Conservation (phyloP, 2,329 filamentous ascomycete genomes). For the Pseudogymnoascus sp. region DNA sequence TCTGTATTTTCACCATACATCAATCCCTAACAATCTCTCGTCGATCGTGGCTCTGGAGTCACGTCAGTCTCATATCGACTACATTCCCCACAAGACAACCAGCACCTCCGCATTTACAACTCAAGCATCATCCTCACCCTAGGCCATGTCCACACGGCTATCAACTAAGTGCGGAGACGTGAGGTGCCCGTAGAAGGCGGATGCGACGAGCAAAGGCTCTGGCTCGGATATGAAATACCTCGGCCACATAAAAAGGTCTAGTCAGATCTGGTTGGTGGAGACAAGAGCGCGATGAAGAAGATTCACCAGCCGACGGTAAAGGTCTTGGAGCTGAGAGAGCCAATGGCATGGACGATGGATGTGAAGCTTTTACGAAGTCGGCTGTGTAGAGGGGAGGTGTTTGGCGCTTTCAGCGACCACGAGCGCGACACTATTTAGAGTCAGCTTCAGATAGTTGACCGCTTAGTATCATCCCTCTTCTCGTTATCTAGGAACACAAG, state of each 20-base stretch:
- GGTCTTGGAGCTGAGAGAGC: background rate
- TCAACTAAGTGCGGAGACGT: background rate
- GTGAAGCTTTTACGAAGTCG: background rate
- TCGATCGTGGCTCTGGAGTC: no score
- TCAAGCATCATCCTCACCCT: no score
- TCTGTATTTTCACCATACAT: background rate
- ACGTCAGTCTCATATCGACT: no score
- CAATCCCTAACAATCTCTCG: no score
- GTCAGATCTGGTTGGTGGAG: background rate
- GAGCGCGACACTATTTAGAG: background rate
- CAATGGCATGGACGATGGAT: background rate
- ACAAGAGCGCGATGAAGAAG: background rate
- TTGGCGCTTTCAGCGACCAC: background rate
- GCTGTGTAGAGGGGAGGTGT: background rate
- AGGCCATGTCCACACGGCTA: background rate
- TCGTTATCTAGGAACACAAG: background rate
- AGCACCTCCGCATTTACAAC: background rate
- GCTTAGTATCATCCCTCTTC: background rate
- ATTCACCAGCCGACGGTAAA: background rate
- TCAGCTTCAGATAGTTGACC: background rate
- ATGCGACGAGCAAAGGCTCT: background rate
- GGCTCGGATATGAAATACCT: background rate
- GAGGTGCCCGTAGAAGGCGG: slow-evolving; percentile 2
- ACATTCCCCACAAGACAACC: no score
- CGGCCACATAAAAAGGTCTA: background rate